These are phyloP conservation scores for Hyphopichia homilentoma DNA, from an alignment of 805 yeast genomes.

Conservation along the genomic window DNA sequence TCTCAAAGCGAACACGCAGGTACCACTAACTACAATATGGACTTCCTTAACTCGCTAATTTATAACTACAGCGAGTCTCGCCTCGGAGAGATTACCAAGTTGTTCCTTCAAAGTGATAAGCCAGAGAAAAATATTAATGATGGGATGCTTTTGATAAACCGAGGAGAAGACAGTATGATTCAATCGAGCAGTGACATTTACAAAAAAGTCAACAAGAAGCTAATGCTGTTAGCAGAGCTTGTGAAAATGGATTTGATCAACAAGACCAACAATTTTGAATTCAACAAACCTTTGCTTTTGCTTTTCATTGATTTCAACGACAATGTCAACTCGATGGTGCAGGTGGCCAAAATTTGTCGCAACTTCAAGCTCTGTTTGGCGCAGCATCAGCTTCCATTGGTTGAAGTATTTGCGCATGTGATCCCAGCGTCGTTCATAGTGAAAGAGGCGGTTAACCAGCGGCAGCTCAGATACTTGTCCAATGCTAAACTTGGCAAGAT, in stretches of 20 bases:
- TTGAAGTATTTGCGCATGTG: conserved; percentile 34
- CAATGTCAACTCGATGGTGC: conserved; percentile 42
- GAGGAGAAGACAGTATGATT: conserved; percentile 9
- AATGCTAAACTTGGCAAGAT: conserved; percentile 38
- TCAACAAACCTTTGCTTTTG: conserved; percentile 47
- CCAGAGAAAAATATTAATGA: conserved; percentile 26
- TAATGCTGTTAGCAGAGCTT: conserved; percentile 31
- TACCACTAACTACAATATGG: conserved; percentile 22
- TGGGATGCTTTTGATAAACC: conserved; percentile 23
- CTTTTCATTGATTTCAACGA: conserved; percentile 46
- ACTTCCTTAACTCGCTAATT: conserved; percentile 39
- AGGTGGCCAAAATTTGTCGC: conserved; percentile 44
- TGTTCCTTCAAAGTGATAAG: conserved; percentile 23
- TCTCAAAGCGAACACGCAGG: conserved; percentile 17
- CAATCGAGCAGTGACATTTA: conserved; percentile 24
- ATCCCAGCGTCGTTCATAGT: conserved; percentile 27
- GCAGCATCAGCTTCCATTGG: conserved; percentile 39
- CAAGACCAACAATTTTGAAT: conserved; percentile 38
- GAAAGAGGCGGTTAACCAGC: conserved; percentile 13
- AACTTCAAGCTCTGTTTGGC: conserved; percentile 38
- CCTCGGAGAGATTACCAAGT: conserved; percentile 42
- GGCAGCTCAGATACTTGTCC: conserved; percentile 23
- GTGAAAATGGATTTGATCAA: conserved; percentile 37
- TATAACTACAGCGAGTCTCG: conserved; percentile 46
- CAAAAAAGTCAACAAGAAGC: conserved; percentile 23